A percentile compares a stretch with the other conserved stretches of the same genome.
Evolutionary conservation across 2,329 filamentous ascomycete species (phyloP).

Genomic region (Graphilbum sp.): DNA sequence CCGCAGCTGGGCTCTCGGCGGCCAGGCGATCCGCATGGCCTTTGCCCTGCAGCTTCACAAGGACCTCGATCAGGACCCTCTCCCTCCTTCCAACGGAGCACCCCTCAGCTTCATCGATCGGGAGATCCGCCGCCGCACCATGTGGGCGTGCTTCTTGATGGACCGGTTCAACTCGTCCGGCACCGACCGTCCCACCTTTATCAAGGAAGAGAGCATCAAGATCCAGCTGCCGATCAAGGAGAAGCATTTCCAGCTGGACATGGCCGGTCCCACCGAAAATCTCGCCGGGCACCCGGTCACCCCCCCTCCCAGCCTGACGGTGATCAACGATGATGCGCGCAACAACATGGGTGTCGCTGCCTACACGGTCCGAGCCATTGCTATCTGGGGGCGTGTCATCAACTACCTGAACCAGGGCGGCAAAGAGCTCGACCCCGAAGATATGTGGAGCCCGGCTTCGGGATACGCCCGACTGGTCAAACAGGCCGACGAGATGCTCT

Average conservation of each 20-base stretch:
- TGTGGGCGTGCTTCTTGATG: slow-evolving; percentile 98
- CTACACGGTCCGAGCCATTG: slow-evolving; percentile 71
- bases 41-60: slow-evolving; percentile 88
- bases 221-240: slow-evolving; percentile 88
- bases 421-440: slow-evolving; percentile 57
- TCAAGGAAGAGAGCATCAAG: slow-evolving; percentile 74
- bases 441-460: slow-evolving; percentile 74
- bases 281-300: slow-evolving; percentile 39
- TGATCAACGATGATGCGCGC: slow-evolving; percentile 55
- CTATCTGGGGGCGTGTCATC: slow-evolving; percentile 80
- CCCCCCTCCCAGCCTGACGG: slow-evolving; percentile 28
- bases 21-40: slow-evolving; percentile 91
- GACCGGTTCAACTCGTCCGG: slow-evolving; percentile 95
- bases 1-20: slow-evolving; percentile 87
- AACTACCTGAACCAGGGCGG: slow-evolving; percentile 84
- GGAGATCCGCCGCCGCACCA: slow-evolving; percentile 80
- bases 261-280: slow-evolving; percentile 73
- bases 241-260: slow-evolving; percentile 76
- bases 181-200: slow-evolving; percentile 79
- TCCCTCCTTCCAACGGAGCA: slow-evolving; percentile 41
- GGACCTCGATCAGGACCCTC: slow-evolving; percentile 71
- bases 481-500: slow-evolving; percentile 54
- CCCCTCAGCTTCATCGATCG: slow-evolving; percentile 79
- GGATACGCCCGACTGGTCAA: slow-evolving; percentile 54
- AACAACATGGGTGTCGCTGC: slow-evolving; percentile 91